Conservation (phyloP, 2,329 filamentous ascomycete species). For the Exutisphaerella laricina region DNA sequence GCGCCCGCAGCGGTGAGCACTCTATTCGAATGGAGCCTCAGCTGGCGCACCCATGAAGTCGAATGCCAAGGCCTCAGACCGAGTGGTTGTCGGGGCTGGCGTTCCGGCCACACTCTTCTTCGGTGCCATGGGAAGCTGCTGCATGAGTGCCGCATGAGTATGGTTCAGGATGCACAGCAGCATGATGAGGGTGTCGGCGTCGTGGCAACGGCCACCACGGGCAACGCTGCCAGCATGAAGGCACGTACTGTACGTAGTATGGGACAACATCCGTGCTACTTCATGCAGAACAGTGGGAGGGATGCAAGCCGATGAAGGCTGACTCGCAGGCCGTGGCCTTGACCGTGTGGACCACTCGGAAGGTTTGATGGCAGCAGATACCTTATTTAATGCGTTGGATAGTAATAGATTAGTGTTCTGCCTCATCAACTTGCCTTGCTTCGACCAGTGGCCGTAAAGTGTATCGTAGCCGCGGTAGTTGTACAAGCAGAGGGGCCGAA, state of each 20-base stretch:
- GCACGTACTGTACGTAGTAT: neutral
- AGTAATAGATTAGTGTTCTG: slow-evolving; percentile 7
- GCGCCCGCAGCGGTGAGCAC: slow-evolving; percentile 3
- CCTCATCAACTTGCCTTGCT: no score
- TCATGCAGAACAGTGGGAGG: neutral
- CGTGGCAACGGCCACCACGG: neutral
- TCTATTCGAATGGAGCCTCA: neutral
- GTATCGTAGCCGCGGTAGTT: slow-evolving; percentile 1
- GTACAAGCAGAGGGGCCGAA: neutral
- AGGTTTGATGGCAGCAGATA: neutral
- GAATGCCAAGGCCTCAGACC: slow-evolving; percentile 1
- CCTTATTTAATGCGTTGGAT: slow-evolving; percentile 1
- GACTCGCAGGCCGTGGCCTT: neutral
- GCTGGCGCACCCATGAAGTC: neutral
- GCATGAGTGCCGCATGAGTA: neutral
- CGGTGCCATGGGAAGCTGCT: slow-evolving; percentile 3
- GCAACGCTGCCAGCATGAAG: neutral
- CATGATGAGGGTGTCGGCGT: neutral
- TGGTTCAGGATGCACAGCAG: neutral
- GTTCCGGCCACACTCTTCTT: slow-evolving; percentile 5
- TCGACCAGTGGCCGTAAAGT: slow-evolving; percentile 1
- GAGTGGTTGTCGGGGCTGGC: slow-evolving; percentile 6
- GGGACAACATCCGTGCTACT: neutral
- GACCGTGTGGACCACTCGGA: neutral
- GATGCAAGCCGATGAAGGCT: neutral